Evolutionary conservation across 2,329 filamentous ascomycete genomes (phyloP), one percentile per base, ranked within the genome.

Genomic region (Aureobasidium sp.): DNA sequence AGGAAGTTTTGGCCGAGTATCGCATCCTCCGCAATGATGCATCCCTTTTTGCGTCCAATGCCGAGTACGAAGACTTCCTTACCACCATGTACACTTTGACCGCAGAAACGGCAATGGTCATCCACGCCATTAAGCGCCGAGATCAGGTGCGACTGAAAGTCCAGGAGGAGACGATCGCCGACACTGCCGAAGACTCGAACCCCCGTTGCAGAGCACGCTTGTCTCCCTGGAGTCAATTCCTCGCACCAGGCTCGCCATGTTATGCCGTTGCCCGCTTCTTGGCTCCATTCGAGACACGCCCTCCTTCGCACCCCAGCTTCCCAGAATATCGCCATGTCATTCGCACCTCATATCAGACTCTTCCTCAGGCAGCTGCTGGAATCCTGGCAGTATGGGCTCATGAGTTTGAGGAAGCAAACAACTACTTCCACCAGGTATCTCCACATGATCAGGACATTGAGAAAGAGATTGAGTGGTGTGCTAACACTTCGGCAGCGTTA

Each of bases 381-480:
- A 57, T 57, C 7, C 12, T 57, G 27, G 39, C 22, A 29, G 41
- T 14, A n/a, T 57, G 53, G 53, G 29, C 25, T 22, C 2, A 17
- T 14, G 53, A 57, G 25, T 57, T 57, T 22, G n/a, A 45, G 17
- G 8, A 34, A 39, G 39, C 41, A 36, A 44, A 39, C 27, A 39
- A 57, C 22, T 57, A 34, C 41, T 57, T 45, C 39, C 53, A 57
- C 14, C 39, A 44, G 41, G 53, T 57, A 57, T 36, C 3, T 27
- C 5, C 12, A 31, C 39, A 47, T 14, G 11, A 11, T n/a, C 17
- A 29, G 14, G 6, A 15, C 53, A 57, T 25, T 3, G 17, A 31
- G 17, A 34, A 14, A 22, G 53, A 36, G 39, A 27, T 20, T 34
- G n/a, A 14, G 9, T 15, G 15, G 34, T 44, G 41, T 45, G 44